Percentiles rank a stretch among this genome's conserved stretches.
Evolutionary conservation across 1,284 basidiomycete genomes (phyloP).

Genomic region (Cryptococcus floricola): DNA sequence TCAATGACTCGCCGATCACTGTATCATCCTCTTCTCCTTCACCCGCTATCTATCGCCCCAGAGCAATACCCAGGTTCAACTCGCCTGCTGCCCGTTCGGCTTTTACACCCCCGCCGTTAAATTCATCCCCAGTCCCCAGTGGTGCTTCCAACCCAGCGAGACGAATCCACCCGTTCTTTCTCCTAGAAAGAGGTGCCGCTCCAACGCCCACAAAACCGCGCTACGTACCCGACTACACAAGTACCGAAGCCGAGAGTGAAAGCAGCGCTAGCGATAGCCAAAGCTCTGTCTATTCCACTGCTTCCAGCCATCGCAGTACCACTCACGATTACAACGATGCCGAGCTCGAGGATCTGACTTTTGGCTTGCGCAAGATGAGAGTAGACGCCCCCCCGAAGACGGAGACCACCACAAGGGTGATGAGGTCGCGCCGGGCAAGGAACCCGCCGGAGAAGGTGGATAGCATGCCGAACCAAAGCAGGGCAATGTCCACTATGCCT

Average conservation of each 20-base stretch:
- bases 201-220: conserved; percentile 19
- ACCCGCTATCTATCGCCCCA: conserved; percentile 15
- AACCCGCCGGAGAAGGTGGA: conserved; percentile 1
- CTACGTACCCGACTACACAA: conserved; percentile 24
- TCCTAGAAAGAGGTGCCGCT: conserved; percentile 2
- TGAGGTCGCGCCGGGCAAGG: not conserved
- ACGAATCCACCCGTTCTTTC: conserved; percentile 30
- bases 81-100: conserved; percentile 21
- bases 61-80: conserved; percentile 14
- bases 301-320: not conserved
- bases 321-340: not conserved
- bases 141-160: not conserved
- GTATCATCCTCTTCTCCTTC: conserved; percentile 16
- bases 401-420: not conserved
- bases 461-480: not conserved
- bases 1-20: conserved; percentile 17
- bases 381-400: not conserved
- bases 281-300: not conserved
- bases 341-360: not conserved
- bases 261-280: not conserved
- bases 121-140: not conserved
- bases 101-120: conserved; percentile 18
- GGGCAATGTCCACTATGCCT: too few species aligned
- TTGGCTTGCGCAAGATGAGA: conserved; percentile 1
- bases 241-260: conserved; percentile 7